Evolutionary conservation across 73 alveolate genomes (phyloP), one percentile per base, ranked within the genome.

Genomic region (Urostyla sp.): DNA sequence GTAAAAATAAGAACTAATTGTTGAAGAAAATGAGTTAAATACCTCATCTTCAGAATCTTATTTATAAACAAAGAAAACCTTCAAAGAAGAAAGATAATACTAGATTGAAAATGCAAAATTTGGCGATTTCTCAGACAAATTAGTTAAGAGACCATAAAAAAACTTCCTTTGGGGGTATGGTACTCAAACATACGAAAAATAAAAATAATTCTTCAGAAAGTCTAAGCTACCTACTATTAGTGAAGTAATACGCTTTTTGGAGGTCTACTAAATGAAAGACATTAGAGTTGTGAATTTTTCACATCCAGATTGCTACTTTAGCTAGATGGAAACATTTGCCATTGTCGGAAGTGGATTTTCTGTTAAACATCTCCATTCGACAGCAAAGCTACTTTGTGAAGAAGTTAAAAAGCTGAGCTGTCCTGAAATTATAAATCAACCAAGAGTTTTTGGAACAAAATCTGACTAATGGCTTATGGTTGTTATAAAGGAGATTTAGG

Each of bases 111-210:
- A 76, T 27, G 88, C 93, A 7, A 75, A 77, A 55, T 85, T 85
- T 49, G 93, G 93, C 1, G 93, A 85, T 51, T 85, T 45, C 52
- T 30, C 76, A 4, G 75, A 66, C 16, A 43, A 43, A 13, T 72
- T 85, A 24, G 93, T 85, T 31, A 76, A 80, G 57, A 46, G 93
- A 13, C 93, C 93, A 11, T 58, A 60, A 69, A 85, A 85, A 50
- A 84, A 84, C 31, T 85, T 85, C 40, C 48, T 85, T 1, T 85
- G 93, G 93, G 93, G 93, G 20, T 49, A 51, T 13, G 93, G 93
- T 6, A 75, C 93, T 2, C 24, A 85, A 50, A 43, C 67, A 20
- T 48, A 58, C 27, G 88, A 84, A 35, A 76, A 73, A 20, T 7
- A 31, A 0, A 16, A 31, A 18, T 74, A 63, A 6, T 84, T 35